Evolutionary conservation across 176 grass and related monocot genomes (phyloP).

Genomic region (sorghum (Sorghum bicolor)): Sorghum_bicolor_NCBIv3 NC_012870.2:27536001-27536500

Average conservation of each 20-base stretch:
- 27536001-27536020: constrained; percentile 20
- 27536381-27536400: constrained; percentile 55
- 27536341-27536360: constrained; percentile 43
- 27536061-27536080: constrained; percentile 16
- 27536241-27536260: background rate
- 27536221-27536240: constrained; percentile 31
- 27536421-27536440: constrained; percentile 44
- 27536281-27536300: background rate
- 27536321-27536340: constrained; percentile 6
- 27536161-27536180: constrained; percentile 26
- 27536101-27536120: constrained; percentile 1
- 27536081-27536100: constrained; percentile 10
- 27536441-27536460: constrained; percentile 70
- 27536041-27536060: constrained; percentile 20
- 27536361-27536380: constrained; percentile 68
- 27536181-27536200: constrained; percentile 33
- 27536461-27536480: constrained; percentile 67
- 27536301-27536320: background rate
- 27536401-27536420: constrained; percentile 55
- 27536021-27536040: constrained; percentile 16
- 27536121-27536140: constrained; percentile 29
- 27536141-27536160: constrained; percentile 8
- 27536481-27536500: constrained; percentile 58
- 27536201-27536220: constrained; percentile 24
- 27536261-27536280: constrained; percentile 1